Base-by-base conservation (phyloP, 2,329 filamentous ascomycete genomes). In the Aspergillus novofumigatus region DNA sequence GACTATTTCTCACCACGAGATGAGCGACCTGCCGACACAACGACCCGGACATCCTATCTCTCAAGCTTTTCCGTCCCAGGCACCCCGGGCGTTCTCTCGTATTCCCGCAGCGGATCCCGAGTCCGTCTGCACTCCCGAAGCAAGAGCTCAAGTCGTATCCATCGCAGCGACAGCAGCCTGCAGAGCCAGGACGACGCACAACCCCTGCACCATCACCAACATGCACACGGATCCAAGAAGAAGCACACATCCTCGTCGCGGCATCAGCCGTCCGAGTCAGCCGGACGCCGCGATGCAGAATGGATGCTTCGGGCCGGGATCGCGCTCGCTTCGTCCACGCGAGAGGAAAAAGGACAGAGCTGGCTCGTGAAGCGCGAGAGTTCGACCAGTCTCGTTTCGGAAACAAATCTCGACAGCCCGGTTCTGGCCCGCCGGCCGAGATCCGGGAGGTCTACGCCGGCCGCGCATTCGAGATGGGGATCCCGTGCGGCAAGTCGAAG, bases 321-420 rank as follows among this genome's bases (percentile, higher is more conserved):
- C 7, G 79, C 80, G 0, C 80, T 86, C 4, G 80, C 83, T 2
- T 80, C 81, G 4, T 78, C 83, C 21, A 80, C 83, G 4, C 75
- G 83, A 41, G 83, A 86, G 62, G 79, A 80, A 56, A 86, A 86
- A 62, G 84, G 84, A n/a, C 83, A 86, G 65, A 80, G 80, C 55
- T 86, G 84, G 84, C 75, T 86, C 3, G 75, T 77, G 2, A 80
- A 83, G 52, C 75, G 82, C 26, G 80, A 83, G 59, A 83, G 79
- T 59, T 81, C 79, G 1, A 86, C 83, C 0, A 81, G 78, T 49
- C 72, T 86, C 2, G 77, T 79, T 9, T 68, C 72, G 1, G 71
- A 79, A 17, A 61, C 59, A 29, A 67, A 75, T 17, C 65, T 71
- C 38, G 68, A 71, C 49, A 72, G 75, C 7, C 62, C 70, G 55